phyloP scores from a whole-genome alignment of 495 filamentous ascomycete species.

The Neurospora sp. region DNA sequence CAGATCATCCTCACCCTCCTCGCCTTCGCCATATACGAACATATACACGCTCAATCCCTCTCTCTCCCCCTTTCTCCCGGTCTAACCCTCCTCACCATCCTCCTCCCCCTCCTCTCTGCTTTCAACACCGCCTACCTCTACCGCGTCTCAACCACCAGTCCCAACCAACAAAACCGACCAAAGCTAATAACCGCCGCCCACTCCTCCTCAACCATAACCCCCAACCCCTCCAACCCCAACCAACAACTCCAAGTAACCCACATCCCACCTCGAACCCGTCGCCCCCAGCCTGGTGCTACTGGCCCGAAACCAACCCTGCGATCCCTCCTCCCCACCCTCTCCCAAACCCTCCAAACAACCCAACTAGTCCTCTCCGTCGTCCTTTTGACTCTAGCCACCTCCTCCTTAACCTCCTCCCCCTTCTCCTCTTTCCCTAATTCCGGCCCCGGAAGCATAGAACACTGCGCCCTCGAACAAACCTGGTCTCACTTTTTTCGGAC shows the following conservation, averaged over 20 bases:
- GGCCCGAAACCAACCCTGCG: slow-evolving; percentile 3
- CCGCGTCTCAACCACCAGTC: slow-evolving; percentile 6
- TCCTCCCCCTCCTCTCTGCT: slow-evolving; percentile 42
- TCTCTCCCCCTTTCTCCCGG: slow-evolving; percentile 41
- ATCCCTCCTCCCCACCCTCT: slow-evolving; percentile 24
- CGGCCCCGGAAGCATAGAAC: background rate
- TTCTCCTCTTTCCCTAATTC: background rate
- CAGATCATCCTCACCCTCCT: slow-evolving; percentile 17
- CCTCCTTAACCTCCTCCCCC: slow-evolving; percentile 39
- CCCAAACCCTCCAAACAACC: slow-evolving; percentile 31
- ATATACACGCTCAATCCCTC: slow-evolving; percentile 34
- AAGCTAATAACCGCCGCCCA: background rate
- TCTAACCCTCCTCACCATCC: slow-evolving; percentile 38
- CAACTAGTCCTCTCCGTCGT: slow-evolving; percentile 21
- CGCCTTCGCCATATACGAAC: slow-evolving; percentile 33
- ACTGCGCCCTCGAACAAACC: slow-evolving; percentile 31
- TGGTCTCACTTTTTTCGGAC: slow-evolving; percentile 43
- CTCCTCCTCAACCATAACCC: slow-evolving; percentile 18
- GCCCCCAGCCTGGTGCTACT: slow-evolving; percentile 40
- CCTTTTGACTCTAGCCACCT: slow-evolving; percentile 44
- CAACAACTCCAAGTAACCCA: slow-evolving; percentile 30
- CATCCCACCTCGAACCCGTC: slow-evolving; percentile 32
- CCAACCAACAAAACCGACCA: background rate
- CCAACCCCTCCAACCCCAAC: slow-evolving; percentile 26
- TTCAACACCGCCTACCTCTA: slow-evolving; percentile 21